These are phyloP conservation scores for Hemileia vastatrix DNA, from an alignment of 1,284 basidiomycete species.

Conservation along the genomic window DNA sequence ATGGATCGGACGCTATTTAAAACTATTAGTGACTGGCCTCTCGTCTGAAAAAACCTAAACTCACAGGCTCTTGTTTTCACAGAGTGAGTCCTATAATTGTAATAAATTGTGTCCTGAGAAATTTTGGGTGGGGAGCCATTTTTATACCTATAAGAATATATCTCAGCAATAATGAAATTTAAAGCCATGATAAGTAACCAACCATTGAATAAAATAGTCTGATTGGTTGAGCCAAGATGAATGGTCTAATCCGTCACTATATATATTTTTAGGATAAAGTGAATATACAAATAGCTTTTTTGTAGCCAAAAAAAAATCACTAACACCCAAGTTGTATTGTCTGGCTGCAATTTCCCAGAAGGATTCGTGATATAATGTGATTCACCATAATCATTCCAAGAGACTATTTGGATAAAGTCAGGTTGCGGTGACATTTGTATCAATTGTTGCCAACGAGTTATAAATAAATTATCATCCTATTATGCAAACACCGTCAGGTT, in stretches of 20 bases:
- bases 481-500: not conserved
- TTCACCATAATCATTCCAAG: constrained; percentile 21
- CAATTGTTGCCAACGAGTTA: constrained; percentile 17
- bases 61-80: constrained; percentile 7
- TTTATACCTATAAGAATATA: too few species aligned
- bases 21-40: too few species aligned
- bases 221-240: constrained; percentile 14
- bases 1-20: constrained; percentile 9
- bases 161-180: too few species aligned
- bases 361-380: constrained; percentile 13
- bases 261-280: too few species aligned
- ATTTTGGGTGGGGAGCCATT: constrained; percentile 12
- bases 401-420: constrained; percentile 19
- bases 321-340: constrained; percentile 21
- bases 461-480: constrained; percentile 21
- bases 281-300: not conserved
- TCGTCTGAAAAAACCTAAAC: too few species aligned
- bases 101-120: constrained; percentile 10
- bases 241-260: constrained; percentile 13
- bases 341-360: not conserved
- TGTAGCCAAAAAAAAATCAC: not conserved
- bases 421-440: constrained; percentile 11
- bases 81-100: constrained; percentile 20
- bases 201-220: constrained; percentile 24
- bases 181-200: too few species aligned